Evolutionary conservation across 352 stramenopile genomes (phyloP).

Genomic region (Peronosclerospora sorghi): DNA sequence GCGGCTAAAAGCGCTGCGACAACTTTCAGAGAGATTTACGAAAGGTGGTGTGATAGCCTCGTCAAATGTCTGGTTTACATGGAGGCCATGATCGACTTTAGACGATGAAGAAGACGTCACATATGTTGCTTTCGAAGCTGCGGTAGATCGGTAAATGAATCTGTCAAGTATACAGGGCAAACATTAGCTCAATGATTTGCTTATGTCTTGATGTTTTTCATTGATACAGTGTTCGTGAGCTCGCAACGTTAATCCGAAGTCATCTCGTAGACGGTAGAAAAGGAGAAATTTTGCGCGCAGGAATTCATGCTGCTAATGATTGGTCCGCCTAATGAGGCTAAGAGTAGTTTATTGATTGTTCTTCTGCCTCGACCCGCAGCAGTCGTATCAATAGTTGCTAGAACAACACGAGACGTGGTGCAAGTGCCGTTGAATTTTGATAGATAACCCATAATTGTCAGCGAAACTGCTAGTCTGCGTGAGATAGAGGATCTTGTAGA

Average conservation of each 20-base stretch:
- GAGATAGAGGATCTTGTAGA: conserved; percentile 70
- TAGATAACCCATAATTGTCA: conserved; percentile 89
- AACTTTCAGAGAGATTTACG: conserved; percentile 87
- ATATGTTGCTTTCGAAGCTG: too few species aligned
- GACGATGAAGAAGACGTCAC: conserved; percentile 89
- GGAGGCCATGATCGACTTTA: conserved; percentile 95
- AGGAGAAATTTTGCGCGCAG: conserved; percentile 88
- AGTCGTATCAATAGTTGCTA: conserved; percentile 92
- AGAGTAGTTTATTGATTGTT: conserved; percentile 89
- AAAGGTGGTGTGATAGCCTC: conserved; percentile 83
- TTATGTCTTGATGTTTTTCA: not conserved
- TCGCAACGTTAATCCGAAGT: conserved; percentile 53
- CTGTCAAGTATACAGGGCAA: not conserved
- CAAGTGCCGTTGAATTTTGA: conserved; percentile 92
- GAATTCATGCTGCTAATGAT: conserved; percentile 84
- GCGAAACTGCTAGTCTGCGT: conserved; percentile 92
- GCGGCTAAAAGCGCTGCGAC: conserved; percentile 85
- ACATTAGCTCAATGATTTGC: not conserved
- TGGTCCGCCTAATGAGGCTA: conserved; percentile 86
- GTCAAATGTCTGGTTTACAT: conserved; percentile 90
- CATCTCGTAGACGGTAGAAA: conserved; percentile 77
- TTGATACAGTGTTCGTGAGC: conserved; percentile 25
- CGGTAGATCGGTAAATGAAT: conserved; percentile 33
- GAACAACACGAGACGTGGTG: conserved; percentile 95
- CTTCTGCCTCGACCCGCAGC: conserved; percentile 87